Conservation (phyloP, 129 eudicot genomes). For the Scalesia atractyloides region DNA sequence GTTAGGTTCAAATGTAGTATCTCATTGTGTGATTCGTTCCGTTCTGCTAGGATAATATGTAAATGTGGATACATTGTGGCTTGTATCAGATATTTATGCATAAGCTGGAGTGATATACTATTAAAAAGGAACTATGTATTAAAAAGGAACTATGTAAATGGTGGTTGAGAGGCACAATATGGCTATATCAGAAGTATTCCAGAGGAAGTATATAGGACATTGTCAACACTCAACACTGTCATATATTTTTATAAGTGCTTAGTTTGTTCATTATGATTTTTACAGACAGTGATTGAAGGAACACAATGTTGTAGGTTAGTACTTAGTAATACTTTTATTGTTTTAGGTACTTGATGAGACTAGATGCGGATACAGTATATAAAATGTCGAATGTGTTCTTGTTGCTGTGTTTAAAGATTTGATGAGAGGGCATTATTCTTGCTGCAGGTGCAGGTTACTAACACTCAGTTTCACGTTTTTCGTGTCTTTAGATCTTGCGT, state of each 20-base stretch:
- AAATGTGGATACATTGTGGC: slow-evolving; percentile 23
- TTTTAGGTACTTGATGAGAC: slow-evolving; percentile 14
- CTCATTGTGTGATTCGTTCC: slow-evolving; percentile 23
- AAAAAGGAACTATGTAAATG: too few relatives aligned
- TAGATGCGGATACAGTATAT: slow-evolving; percentile 3
- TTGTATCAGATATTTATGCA: slow-evolving; percentile 8
- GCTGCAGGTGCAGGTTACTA: too few relatives aligned
- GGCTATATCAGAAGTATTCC: background rate
- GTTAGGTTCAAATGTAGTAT: slow-evolving; percentile 28
- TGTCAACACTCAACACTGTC: slow-evolving; percentile 1
- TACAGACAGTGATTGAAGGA: slow-evolving; percentile 16
- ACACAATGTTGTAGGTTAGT: slow-evolving; percentile 4
- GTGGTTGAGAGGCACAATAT: slow-evolving; percentile 21
- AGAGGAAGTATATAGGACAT: background rate
- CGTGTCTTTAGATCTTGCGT: background rate
- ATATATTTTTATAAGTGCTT: background rate
- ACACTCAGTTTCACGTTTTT: background rate
- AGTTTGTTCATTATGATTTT: slow-evolving; percentile 12
- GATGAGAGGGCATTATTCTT: too few relatives aligned
- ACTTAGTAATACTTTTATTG: slow-evolving; percentile 10
- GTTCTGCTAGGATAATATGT: background rate
- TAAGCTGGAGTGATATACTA: slow-evolving; percentile 7
- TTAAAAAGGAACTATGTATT: too few relatives aligned
- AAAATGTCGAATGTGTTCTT: background rate
- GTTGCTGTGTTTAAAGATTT: background rate